phyloP scores from a whole-genome alignment of 139 green algal genomes.

The Chloropicon primus region DNA sequence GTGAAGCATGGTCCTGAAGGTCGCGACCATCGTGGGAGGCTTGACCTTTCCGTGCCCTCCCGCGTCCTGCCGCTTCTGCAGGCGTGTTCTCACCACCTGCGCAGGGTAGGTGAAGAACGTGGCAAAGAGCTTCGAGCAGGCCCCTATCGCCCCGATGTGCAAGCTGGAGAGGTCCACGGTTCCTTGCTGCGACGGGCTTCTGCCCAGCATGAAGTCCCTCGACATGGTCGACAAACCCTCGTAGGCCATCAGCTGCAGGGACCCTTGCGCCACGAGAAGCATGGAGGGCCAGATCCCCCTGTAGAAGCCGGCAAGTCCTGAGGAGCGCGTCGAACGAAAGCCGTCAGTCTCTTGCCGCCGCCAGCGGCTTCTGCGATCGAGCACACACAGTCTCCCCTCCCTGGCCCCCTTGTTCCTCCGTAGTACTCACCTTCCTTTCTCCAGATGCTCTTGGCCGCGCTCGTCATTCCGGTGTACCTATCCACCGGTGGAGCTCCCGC shows the following conservation, averaged over 20 bases:
- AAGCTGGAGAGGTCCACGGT: slow-evolving; percentile 12
- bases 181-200: not conserved
- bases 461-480: not conserved
- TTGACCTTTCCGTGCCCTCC: slow-evolving; percentile 33
- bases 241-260: slow-evolving; percentile 92
- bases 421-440: not conserved
- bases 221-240: slow-evolving; percentile 54
- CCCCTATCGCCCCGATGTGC: slow-evolving; percentile 48
- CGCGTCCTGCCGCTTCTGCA: slow-evolving; percentile 71
- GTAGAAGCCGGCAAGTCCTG: slow-evolving; percentile 69
- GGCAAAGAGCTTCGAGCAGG: slow-evolving; percentile 71
- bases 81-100: slow-evolving; percentile 45
- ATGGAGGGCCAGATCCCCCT: slow-evolving; percentile 70
- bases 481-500: not conserved
- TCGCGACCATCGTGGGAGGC: slow-evolving; percentile 17
- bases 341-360: too few species aligned
- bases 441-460: not conserved
- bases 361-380: too few species aligned
- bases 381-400: not conserved
- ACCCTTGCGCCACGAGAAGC: slow-evolving; percentile 78
- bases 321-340: not conserved
- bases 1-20: slow-evolving; percentile 31
- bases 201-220: not conserved
- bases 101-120: slow-evolving; percentile 77
- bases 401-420: too few species aligned